Evolutionary conservation across 2,329 filamentous ascomycete genomes (phyloP), one percentile per base, ranked within the genome.

Genomic region (Aspergillus awamori): DNA sequence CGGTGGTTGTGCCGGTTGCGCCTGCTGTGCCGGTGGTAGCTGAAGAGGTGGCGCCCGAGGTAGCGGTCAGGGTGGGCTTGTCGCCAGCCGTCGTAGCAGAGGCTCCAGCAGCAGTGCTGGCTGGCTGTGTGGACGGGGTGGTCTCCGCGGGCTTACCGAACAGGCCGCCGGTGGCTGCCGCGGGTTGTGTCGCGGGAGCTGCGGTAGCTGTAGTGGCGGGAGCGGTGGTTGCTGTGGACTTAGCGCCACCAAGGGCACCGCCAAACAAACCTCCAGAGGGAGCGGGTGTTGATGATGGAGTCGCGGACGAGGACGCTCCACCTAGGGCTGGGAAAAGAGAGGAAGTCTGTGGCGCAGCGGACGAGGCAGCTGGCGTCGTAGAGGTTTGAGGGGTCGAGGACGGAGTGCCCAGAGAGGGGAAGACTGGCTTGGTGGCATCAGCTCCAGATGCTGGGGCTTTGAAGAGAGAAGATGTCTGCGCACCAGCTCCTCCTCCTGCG

Each of bases 11-110:
- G n/a, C 76, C 63, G 28, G 77, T 53, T 24, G 77, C 62, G 8
- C 74, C 60, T 36, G 77, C 65, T 58, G 80, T 75, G 5, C 70
- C 54, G 28, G 73, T 65, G 10, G 63, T 68, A n/a, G 77, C 58
- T 15, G 72, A 59, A 33, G 69, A 64, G 39, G 77, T 61, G 30
- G 80, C 65, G 48, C 74, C 63, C 11, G 78, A 60, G 13, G 75
- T 67, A 28, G 74, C 61, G 36, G 67, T 60, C 24, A 71, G 55
- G 36, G 72, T 59, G 45, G 72, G 64, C 13, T 68, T 65, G 10
- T 67, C 66, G 26, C 61, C 64, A 13, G 68, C 57, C 36, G 70
- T 63, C n/a, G 70, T 57, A 13, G 68, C 53, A 7, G 68, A 53
- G 28, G 66, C 33, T 36, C 33, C 61, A 33, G 72, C 59, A 47